Base-by-base conservation (phyloP, 306 rosid species). In the Arachis hypogaea region DNA sequence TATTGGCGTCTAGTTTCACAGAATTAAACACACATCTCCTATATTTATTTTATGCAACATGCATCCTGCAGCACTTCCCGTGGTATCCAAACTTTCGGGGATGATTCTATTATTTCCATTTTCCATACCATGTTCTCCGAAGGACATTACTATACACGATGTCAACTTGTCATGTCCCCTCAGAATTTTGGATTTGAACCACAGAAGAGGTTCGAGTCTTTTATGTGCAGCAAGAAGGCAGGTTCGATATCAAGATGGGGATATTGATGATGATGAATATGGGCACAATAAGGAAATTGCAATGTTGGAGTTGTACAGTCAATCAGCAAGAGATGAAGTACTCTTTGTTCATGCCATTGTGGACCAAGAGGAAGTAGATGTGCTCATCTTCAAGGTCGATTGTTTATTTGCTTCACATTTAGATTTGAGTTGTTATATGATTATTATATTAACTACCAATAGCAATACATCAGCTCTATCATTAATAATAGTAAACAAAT, bases 321-420 rank as follows among this genome's bases (percentile, higher is more conserved):
- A 85, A 36, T 81, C 85, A 28, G 82, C 82, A 11, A 76, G 74
- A 77, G 86, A 85, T 66, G 98, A 90, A 81, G 96, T 86, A 22
- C 92, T 90, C 47, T 52, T 91, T 74, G 96, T 93, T 46, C 91
- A 87, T 56, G 93, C 96, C 1, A 28, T 73, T 50, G 85, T 90
- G 74, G 96, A 91, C 58, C 89, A 61, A 6, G 74, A 86, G 14
- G 80, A 80, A 33, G 93, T 87, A 7, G 81, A 93, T 49, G 90
- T 91, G 77, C 87, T 93, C 68, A 85, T 93, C 83, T 93, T 93
- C 76, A 93, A 93, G 93, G 98, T 93, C 5, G 38, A 83, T 68
- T 61, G 12, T 59, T 29, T 36, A 33, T 67, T 59, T 46, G 51
- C 47, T 50, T 75, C 8, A 9, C 46, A 64, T 10, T 7, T 46